A percentile compares a stretch with the other conserved stretches of the same genome.
Conservation (phyloP, 2,329 filamentous ascomycete species). For the Mariannaea sp. region DNA sequence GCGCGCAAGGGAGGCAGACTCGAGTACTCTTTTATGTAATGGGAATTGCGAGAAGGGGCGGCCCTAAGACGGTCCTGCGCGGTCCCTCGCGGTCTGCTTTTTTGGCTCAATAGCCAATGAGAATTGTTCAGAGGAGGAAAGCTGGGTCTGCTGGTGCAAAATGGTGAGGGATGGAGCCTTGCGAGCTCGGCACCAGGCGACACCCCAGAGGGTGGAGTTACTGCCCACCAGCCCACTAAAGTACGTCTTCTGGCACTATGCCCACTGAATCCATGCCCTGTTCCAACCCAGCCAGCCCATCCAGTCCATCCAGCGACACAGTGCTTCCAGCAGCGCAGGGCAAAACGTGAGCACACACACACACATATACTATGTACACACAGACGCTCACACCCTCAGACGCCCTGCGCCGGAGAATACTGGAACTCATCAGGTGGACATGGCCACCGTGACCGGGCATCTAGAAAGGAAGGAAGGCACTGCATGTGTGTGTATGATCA, state of each 20-base stretch:
- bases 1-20: constrained; percentile 38
- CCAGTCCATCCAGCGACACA: background rate
- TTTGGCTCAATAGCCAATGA: constrained; percentile 31
- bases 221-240: constrained; percentile 1
- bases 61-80: constrained; percentile 27
- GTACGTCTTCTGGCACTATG: background rate
- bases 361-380: background rate
- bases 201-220: constrained; percentile 13
- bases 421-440: background rate
- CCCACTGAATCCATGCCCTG: constrained; percentile 1
- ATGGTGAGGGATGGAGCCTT: constrained; percentile 7
- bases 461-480: background rate
- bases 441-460: background rate
- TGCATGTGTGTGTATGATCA: background rate
- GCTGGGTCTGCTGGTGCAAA: background rate
- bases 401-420: background rate
- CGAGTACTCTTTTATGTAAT: constrained; percentile 48
- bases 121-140: background rate
- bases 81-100: constrained; percentile 24
- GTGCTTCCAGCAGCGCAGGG: too few relatives aligned
- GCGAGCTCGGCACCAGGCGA: constrained; percentile 19
- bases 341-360: too few relatives aligned
- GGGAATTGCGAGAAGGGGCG: constrained; percentile 42
- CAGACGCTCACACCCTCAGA: background rate
- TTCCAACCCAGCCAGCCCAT: background rate